These are phyloP conservation scores for Spongiforma sp. DNA, from an alignment of 1,284 basidiomycete genomes.

Conservation along the genomic window DNA sequence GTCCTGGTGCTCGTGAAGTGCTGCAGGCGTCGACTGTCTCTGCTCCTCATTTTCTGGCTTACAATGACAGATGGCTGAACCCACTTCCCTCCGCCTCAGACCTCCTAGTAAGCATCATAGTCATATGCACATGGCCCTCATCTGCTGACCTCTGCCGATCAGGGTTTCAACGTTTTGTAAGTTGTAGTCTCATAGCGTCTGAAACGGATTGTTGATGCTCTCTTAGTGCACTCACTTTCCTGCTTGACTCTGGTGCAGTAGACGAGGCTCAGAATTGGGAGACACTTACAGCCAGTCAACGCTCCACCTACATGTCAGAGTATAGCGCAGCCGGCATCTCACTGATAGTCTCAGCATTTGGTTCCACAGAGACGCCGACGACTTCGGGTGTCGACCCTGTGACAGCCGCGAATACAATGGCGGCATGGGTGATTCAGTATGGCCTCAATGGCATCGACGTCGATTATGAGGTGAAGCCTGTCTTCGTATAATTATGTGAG, in stretches of 20 bases:
- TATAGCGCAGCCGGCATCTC: conserved; percentile 53
- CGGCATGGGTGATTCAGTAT: not conserved
- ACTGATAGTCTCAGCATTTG: not conserved
- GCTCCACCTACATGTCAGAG: conserved; percentile 29
- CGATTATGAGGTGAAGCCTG: not conserved
- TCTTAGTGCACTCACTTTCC: conserved; percentile 49
- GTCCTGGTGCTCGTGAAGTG: conserved; percentile 11
- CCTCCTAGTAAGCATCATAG: conserved; percentile 23
- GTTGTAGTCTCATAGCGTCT: conserved; percentile 12
- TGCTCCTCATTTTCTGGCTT: conserved; percentile 49
- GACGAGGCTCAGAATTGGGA: conserved; percentile 53
- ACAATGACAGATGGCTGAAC: conserved; percentile 47
- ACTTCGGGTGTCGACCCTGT: conserved; percentile 5
- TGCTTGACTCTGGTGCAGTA: conserved; percentile 43
- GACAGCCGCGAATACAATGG: not conserved
- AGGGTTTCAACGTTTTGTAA: conserved; percentile 57
- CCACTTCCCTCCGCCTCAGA: conserved; percentile 31
- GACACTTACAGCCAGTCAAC: conserved; percentile 37
- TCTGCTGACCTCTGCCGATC: not conserved
- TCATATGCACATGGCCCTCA: conserved; percentile 27
- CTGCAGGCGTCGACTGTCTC: conserved; percentile 19
- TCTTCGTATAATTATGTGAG: too few species aligned
- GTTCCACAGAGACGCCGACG: conserved; percentile 10
- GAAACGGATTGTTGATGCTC: not conserved
- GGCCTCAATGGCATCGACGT: not conserved